Evolutionary conservation across 2,329 filamentous ascomycete genomes (phyloP).

Genomic region (Cladosporium phlei): DNA sequence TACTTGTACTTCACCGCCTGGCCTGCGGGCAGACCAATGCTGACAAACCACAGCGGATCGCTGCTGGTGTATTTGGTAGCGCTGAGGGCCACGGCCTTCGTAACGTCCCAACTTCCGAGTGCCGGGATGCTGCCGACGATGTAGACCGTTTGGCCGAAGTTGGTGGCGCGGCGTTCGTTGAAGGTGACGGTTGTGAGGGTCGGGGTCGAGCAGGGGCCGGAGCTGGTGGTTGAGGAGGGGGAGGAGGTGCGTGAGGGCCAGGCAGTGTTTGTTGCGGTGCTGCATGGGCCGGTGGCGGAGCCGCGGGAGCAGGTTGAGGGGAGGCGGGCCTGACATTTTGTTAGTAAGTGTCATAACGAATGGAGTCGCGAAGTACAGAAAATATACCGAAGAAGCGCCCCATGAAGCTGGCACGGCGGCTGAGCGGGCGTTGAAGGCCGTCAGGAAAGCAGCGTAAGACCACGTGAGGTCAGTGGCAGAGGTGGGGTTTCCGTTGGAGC

Average conservation of each 20-base stretch:
- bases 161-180: slow-evolving; percentile 53
- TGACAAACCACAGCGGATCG: slow-evolving; percentile 57
- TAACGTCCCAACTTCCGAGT: slow-evolving; percentile 57
- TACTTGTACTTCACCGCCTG: slow-evolving; percentile 62
- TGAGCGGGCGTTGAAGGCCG: slow-evolving; percentile 54
- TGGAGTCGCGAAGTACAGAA: neutral
- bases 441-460: slow-evolving; percentile 68
- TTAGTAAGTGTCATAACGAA: neutral
- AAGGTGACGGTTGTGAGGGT: slow-evolving; percentile 53
- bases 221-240: slow-evolving; percentile 16
- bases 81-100: slow-evolving; percentile 49
- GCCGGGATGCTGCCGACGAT: slow-evolving; percentile 54
- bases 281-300: slow-evolving; percentile 25
- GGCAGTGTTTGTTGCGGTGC: slow-evolving; percentile 26
- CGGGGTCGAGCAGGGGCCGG: slow-evolving; percentile 21
- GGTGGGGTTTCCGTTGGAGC: slow-evolving; percentile 45
- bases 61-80: slow-evolving; percentile 53
- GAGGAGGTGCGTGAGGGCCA: slow-evolving; percentile 17
- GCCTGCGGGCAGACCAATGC: slow-evolving; percentile 52
- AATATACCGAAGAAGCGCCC: slow-evolving; percentile 31
- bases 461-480: slow-evolving; percentile 67
- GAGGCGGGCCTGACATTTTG: slow-evolving; percentile 15
- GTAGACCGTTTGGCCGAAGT: slow-evolving; percentile 59
- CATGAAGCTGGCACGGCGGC: slow-evolving; percentile 55
- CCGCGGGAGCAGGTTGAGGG: slow-evolving; percentile 23